Evolutionary conservation across 305 asterid genomes (phyloP).

Genomic region (Rubia peregrina): DNA sequence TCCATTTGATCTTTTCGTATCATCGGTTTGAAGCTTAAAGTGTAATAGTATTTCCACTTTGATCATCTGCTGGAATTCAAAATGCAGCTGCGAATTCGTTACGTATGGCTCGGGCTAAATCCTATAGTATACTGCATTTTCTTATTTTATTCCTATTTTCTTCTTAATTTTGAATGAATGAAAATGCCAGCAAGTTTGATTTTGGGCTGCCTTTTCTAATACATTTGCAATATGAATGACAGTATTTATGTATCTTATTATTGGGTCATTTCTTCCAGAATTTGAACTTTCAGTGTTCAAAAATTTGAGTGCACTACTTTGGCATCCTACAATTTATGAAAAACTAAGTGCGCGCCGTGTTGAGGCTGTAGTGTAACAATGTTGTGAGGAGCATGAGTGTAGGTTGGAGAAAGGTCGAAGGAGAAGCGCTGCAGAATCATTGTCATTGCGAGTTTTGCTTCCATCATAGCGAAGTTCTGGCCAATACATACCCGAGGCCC

Average conservation of each 20-base stretch:
- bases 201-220: too few relatives aligned
- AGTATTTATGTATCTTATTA: not conserved
- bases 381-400: slow-evolving; percentile 11
- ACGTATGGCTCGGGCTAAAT: slow-evolving; percentile 17
- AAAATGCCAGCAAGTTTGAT: too few relatives aligned
- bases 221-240: too few relatives aligned
- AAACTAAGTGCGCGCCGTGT: slow-evolving; percentile 9
- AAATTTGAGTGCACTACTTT: not conserved
- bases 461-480: slow-evolving; percentile 21
- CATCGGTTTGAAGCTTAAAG: not conserved
- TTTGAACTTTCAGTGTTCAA: not conserved
- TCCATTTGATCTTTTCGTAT: not conserved
- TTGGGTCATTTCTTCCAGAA: not conserved
- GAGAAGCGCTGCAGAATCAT: slow-evolving; percentile 11
- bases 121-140: not conserved
- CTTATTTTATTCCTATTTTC: not conserved
- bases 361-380: slow-evolving; percentile 6
- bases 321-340: slow-evolving; percentile 4
- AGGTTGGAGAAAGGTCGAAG: slow-evolving; percentile 12
- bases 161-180: not conserved
- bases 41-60: not conserved
- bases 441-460: slow-evolving; percentile 20
- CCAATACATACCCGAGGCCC: slow-evolving; percentile 29
- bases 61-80: not conserved
- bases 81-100: slow-evolving; percentile 12